Evolutionary conservation across 306 rosid species (phyloP).

Genomic region (Spatholobus suberectus): DNA sequence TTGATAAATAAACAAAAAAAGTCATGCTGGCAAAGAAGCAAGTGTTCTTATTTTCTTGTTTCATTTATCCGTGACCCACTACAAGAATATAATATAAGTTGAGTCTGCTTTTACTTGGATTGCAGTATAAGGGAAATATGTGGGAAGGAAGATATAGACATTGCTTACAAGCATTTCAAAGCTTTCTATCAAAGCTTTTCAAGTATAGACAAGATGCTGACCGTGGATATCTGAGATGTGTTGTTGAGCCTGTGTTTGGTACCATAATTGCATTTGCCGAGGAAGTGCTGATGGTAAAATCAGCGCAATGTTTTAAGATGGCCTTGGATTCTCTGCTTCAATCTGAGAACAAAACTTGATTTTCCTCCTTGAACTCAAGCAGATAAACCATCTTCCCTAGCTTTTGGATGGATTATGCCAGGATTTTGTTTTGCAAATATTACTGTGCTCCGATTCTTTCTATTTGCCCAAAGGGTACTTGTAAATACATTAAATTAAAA

Average conservation of each 20-base stretch:
- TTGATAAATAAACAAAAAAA: neutral
- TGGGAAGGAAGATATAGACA: conserved; percentile 89
- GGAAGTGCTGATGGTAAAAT: conserved; percentile 40
- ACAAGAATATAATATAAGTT: neutral
- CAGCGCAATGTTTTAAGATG: conserved; percentile 13
- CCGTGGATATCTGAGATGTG: conserved; percentile 61
- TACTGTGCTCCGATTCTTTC: conserved; percentile 44
- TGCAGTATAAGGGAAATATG: conserved; percentile 93
- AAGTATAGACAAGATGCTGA: conserved; percentile 73
- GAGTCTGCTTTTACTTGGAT: conserved; percentile 33
- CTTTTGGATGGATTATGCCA: conserved; percentile 45
- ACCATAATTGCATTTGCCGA: conserved; percentile 15
- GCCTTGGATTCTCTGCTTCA: conserved; percentile 27
- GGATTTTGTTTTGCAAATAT: conserved; percentile 46
- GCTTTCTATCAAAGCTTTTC: conserved; percentile 85
- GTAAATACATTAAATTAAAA: conserved; percentile 28
- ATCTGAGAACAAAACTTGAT: conserved; percentile 35
- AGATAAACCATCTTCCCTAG: conserved; percentile 46
- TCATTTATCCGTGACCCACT: conserved; percentile 12
- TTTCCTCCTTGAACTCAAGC: conserved; percentile 45
- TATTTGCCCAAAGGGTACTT: conserved; percentile 29
- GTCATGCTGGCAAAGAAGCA: conserved; percentile 1
- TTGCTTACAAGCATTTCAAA: conserved; percentile 91
- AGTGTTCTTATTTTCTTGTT: conserved; percentile 30
- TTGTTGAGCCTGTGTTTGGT: neutral